A percentile compares a stretch with the other conserved stretches of the same genome.
Conservation (phyloP, 768 basidiomycete species). For the Kwoniella dendrophila region DNA sequence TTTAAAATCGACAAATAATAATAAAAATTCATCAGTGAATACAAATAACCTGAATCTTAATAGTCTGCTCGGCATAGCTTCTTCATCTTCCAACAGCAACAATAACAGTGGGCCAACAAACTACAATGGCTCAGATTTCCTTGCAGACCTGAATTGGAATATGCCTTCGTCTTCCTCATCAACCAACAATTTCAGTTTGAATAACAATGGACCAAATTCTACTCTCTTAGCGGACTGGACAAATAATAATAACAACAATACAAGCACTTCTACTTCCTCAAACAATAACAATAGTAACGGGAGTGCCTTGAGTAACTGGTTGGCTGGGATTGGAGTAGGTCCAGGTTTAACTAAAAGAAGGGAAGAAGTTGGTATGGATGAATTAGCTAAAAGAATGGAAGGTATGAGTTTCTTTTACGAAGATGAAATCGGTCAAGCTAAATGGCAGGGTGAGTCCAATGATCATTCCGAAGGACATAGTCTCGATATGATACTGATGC, state of each 20-base stretch:
- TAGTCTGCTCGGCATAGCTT: neutral
- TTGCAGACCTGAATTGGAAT: conserved; percentile 4
- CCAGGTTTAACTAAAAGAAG: conserved; percentile 16
- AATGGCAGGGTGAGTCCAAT: conserved; percentile 53
- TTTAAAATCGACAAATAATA: conserved; percentile 12
- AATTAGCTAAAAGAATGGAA: conserved; percentile 52
- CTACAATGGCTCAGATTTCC: neutral
- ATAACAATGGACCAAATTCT: neutral
- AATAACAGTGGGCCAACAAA: neutral
- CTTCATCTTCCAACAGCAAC: neutral
- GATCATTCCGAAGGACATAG: neutral
- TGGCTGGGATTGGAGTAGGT: conserved; percentile 14
- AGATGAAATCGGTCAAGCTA: conserved; percentile 57
- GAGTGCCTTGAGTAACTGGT: conserved; percentile 15
- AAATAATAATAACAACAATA: neutral
- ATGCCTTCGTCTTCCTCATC: neutral
- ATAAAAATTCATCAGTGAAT: neutral
- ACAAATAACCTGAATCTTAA: neutral
- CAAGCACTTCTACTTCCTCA: conserved; percentile 2
- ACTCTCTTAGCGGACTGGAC: no score
- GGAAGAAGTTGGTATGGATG: conserved; percentile 45
- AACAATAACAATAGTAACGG: conserved; percentile 10
- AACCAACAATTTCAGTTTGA: neutral
- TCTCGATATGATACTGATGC: neutral
- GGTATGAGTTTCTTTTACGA: conserved; percentile 57